A percentile compares a stretch with the other conserved stretches of the same genome.
These are phyloP conservation scores for Fusarium sp. DNA, from an alignment of 2,329 filamentous ascomycete genomes.

Conservation along the genomic window DNA sequence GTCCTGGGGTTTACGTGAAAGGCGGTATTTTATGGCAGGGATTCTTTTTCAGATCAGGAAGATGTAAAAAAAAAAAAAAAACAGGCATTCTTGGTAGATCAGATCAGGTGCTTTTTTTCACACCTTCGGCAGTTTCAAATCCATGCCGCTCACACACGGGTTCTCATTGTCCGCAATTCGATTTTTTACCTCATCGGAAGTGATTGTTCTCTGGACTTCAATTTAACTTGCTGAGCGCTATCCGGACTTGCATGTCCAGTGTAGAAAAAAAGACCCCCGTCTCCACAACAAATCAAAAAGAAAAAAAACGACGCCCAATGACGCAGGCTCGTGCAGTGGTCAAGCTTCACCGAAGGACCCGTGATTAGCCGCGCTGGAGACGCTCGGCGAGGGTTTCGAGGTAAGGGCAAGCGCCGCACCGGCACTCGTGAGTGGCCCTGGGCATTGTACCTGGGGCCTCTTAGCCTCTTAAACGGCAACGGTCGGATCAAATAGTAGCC, in stretches of 20 bases:
- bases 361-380: conserved; percentile 40
- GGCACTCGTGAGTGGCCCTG: conserved; percentile 20
- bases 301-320: conserved; percentile 27
- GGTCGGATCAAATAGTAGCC: conserved; percentile 40
- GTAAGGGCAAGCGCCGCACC: conserved; percentile 3
- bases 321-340: conserved; percentile 28
- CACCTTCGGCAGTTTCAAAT: not conserved
- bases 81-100: not conserved
- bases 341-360: conserved; percentile 40
- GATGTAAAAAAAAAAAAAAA: not conserved
- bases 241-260: conserved; percentile 32
- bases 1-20: not conserved
- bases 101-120: not conserved
- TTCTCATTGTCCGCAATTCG: conserved; percentile 31
- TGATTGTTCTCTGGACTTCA: not conserved
- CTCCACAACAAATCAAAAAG: not conserved
- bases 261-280: conserved; percentile 17
- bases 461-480: conserved; percentile 17
- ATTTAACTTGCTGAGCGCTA: not conserved
- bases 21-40: not conserved
- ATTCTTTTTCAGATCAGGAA: not conserved
- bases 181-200: conserved; percentile 14
- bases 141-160: conserved; percentile 5
- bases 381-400: conserved; percentile 6
- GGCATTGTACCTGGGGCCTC: too few relatives aligned